These are phyloP conservation scores for Alternaria atra DNA, from an alignment of 2,329 filamentous ascomycete species.

Conservation along the genomic window DNA sequence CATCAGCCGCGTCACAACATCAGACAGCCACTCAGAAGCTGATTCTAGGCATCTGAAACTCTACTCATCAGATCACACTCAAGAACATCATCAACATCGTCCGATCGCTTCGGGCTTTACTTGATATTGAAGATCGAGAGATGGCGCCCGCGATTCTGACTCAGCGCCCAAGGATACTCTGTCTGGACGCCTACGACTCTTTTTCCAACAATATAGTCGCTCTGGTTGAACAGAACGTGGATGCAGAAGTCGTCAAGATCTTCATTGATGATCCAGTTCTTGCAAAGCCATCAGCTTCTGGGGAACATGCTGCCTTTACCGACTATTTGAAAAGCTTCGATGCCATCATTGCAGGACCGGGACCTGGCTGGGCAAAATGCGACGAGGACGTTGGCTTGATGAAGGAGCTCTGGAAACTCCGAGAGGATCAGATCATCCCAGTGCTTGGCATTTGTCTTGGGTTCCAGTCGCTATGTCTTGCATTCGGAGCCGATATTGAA, in stretches of 20 bases:
- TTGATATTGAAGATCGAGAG: not conserved
- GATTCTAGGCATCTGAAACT: not conserved
- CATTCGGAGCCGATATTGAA: conserved; percentile 72
- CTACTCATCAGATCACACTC: not conserved
- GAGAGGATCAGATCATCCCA: conserved; percentile 69
- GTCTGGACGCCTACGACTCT: conserved; percentile 95
- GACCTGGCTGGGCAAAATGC: conserved; percentile 80
- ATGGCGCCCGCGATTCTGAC: conserved; percentile 44
- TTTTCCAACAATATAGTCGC: conserved; percentile 95
- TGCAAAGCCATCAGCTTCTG: conserved; percentile 5
- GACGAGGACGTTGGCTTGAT: conserved; percentile 85
- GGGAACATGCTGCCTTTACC: conserved; percentile 47
- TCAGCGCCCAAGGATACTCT: conserved; percentile 69
- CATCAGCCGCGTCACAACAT: conserved; percentile 5
- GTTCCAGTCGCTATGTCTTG: conserved; percentile 80
- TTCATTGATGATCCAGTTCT: conserved; percentile 66
- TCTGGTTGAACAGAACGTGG: conserved; percentile 75
- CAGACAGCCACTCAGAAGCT: not conserved
- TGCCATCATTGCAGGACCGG: conserved; percentile 89
- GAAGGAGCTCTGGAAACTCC: conserved; percentile 75
- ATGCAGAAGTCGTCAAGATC: conserved; percentile 73
- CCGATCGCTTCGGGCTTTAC: not conserved
- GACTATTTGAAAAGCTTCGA: conserved; percentile 70
- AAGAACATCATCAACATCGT: not conserved
- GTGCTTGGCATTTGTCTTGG: conserved; percentile 90